Base-by-base conservation (phyloP, 768 basidiomycete genomes). In the Lactarius psammicola region DNA sequence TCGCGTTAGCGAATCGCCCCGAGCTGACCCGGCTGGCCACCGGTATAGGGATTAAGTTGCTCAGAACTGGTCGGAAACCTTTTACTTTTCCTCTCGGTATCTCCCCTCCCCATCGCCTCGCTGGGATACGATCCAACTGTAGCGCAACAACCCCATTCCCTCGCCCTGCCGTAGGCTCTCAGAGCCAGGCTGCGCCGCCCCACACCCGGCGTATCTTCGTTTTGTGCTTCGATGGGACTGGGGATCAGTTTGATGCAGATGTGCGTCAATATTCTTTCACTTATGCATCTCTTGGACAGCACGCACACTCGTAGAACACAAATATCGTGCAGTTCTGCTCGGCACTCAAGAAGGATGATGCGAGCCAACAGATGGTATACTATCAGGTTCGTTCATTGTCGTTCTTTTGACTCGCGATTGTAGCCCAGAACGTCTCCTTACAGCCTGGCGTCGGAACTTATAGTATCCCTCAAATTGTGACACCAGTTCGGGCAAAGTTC, bases 371-470 rank as follows among this genome's bases (percentile, higher is more conserved):
- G 71, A 79, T 89, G 73, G 87, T 88, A 1, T 91, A 91, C 69
- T 91, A 91, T 73, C 89, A 91, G 78, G 89, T 84, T 56, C 17
- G 63, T 7, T 23, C 15, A 17, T 23, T 7, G 64, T 56, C 44
- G 38, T 62, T 26, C 18, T 42, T 49, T 26, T 51, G 23, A 57
- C 42, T 46, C 40, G 38, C 40, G 36, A 28, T n/a, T 3, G 42
- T 26, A 13, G 10, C 51, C 40, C 57, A 28, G 56, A 26, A 42
- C 11, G 17, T 20, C 34, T 28, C 4, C 61, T 4, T 30, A 5
- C 57, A 89, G 87, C 82, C 88, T 42, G 88, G 88, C 4, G 88
- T 90, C 64, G 88, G 88, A 15, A 90, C 88, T 4, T 89, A 90
- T 67, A 84, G 81, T 1, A 80, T 84, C 28, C 87, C 86, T 0